Evolutionary conservation across 352 stramenopile genomes (phyloP), one percentile per base, ranked within the genome.

Genomic region (Thalassiosira mediterranea): DNA sequence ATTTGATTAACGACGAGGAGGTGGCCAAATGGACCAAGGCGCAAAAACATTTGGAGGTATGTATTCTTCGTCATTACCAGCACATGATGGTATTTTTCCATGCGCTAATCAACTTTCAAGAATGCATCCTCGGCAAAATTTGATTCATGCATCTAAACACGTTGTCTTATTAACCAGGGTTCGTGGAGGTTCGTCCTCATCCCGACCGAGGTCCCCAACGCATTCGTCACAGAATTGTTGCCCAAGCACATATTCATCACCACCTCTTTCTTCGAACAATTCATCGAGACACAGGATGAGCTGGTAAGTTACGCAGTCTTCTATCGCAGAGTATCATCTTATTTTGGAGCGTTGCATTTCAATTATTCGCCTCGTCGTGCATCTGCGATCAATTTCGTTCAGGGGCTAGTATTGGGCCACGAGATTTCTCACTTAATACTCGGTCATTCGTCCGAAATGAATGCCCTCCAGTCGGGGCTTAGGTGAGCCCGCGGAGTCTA

Each of bases 241-340:
- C 87, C 87, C 19, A 78, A 86, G 64, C 72, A 73, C 31, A 83
- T 92, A 11, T 92, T 92, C 75, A 80, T 92, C 3, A 92, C 87
- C 1, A 89, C 79, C 5, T 74, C 69, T 3, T 56, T 92, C 38
- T 72, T 90, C 29, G 42, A 89, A 46, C 61, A 69, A 26, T 87
- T 90, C 65, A 77, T 88, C 26, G 65, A 60, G 11, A 87, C 81
- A 40, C 66, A 90, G 69, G 84, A 92, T 64, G 87, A 92, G 58
- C 58, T 90, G 34, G 87, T 79, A 8, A n/a, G n/a, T n/a, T n/a
- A n/a, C n/a, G n/a, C n/a, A n/a, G n/a, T n/a, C n/a, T n/a, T n/a
- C n/a, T n/a, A n/a, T n/a, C n/a, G n/a, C n/a, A n/a, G n/a, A n/a
- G n/a, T n/a, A n/a, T n/a, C n/a, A n/a, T n/a, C n/a, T n/a, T n/a